Evolutionary conservation across 257 asterid genomes (phyloP), one percentile per base, ranked within the genome.

Genomic region (Solanum virginianum): DNA sequence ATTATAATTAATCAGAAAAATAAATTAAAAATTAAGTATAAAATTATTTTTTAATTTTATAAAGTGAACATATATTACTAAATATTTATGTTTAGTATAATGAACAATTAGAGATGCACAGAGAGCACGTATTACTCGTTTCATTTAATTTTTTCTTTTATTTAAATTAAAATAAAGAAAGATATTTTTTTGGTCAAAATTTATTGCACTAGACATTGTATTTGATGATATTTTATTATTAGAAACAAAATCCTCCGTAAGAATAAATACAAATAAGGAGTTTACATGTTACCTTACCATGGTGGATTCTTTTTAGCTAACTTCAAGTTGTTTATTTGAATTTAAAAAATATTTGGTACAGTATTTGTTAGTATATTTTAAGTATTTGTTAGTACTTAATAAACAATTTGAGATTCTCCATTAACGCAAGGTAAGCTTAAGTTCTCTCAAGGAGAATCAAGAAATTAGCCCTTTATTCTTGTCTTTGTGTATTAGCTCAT

Each of bases 261-360:
- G 18, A 1, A 18, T 55, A 55, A 57, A 18, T 57, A 20, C n/a
- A 59, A 59, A n/a, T 59, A 59, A 59, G 14, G 4, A 1, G 1
- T 6, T n/a, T 59, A 59, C 12, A n/a, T 14, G 7, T n/a, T 59
- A 59, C 7, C 7, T 8, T 59, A 59, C 3, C 6, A 9, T 36
- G 41, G 41, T 4, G 66, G 83, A 87, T 88, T 88, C 90, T 53
- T 26, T 13, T 47, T 74, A 53, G 82, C 49, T 5, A 79, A 39
- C 57, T 70, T 56, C 54, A 53, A 24, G 43, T 26, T 77, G 17
- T 51, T 77, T 26, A 51, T 77, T 77, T 77, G 82, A 77, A 51
- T 82, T 69, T 75, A 65, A 81, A 86, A 88, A 84, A 45, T 81
- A 74, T 53, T 70, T 70, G 79, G 79, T 70, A 66, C 89, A 84